These are phyloP conservation scores for Glycine soja DNA, from an alignment of 306 rosid species.

Conservation along the genomic window DNA sequence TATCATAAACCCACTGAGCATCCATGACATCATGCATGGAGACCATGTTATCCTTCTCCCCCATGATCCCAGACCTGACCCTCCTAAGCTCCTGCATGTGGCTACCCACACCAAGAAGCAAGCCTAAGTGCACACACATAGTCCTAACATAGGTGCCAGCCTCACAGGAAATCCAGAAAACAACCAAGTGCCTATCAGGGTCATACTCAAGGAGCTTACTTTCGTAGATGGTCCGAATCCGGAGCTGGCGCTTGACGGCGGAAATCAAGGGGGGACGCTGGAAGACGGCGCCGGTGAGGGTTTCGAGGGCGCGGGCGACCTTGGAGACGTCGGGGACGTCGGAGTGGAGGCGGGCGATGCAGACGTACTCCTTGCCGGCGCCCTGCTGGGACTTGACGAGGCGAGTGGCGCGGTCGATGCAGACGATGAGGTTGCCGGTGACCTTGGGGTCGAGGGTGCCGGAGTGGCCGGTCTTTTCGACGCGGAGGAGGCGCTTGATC, in stretches of 20 bases:
- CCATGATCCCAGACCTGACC: slow-evolving; percentile 82
- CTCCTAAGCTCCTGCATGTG: slow-evolving; percentile 95
- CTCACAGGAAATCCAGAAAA: slow-evolving; percentile 60
- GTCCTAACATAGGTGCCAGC: slow-evolving; percentile 92
- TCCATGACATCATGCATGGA: slow-evolving; percentile 91
- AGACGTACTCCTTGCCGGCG: slow-evolving; percentile 88
- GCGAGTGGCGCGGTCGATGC: slow-evolving; percentile 83
- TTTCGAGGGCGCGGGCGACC: slow-evolving; percentile 78
- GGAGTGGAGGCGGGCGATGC: slow-evolving; percentile 78
- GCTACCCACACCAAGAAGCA: slow-evolving; percentile 83
- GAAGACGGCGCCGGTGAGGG: slow-evolving; percentile 86
- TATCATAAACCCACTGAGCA: slow-evolving; percentile 84
- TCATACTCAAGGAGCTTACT: slow-evolving; percentile 91
- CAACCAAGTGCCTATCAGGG: slow-evolving; percentile 70
- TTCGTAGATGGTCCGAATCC: slow-evolving; percentile 87
- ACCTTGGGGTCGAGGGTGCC: slow-evolving; percentile 92
- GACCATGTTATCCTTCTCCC: slow-evolving; percentile 91
- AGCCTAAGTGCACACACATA: slow-evolving; percentile 83
- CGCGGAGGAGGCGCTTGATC: slow-evolving; percentile 77
- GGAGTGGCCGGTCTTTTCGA: slow-evolving; percentile 81
- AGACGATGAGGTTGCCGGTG: slow-evolving; percentile 82
- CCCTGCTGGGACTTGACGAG: slow-evolving; percentile 87
- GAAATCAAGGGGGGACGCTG: slow-evolving; percentile 86
- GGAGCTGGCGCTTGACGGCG: slow-evolving; percentile 86
- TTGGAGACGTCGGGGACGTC: slow-evolving; percentile 70